Conservation (phyloP, 805 yeast genomes). For the Lipomyces yamadae region DNA sequence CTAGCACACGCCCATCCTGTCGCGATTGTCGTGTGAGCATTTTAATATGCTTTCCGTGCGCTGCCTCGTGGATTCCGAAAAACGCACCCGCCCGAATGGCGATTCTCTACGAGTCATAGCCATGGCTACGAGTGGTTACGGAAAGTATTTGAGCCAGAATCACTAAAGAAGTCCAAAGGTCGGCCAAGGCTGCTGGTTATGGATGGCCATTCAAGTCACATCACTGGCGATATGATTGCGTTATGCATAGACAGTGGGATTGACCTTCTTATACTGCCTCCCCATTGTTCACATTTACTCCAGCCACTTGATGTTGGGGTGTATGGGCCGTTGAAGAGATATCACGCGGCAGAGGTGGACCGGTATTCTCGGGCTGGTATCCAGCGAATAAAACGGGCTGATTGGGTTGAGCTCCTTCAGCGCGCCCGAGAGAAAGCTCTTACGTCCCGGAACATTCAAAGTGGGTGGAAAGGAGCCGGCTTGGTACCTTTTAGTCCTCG, state of each 20-base stretch:
- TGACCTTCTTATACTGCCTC: slow-evolving; percentile 1
- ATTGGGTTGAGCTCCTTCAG: not conserved
- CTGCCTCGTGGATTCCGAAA: no score
- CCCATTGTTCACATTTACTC: not conserved
- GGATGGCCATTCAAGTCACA: slow-evolving; percentile 5
- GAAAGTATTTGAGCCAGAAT: slow-evolving; percentile 3
- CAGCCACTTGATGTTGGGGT: slow-evolving; percentile 7
- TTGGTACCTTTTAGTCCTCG: not conserved
- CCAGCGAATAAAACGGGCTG: not conserved
- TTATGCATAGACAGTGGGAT: not conserved
- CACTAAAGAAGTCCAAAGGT: not conserved
- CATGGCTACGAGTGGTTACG: slow-evolving; percentile 6
- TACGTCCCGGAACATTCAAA: not conserved
- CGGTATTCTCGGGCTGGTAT: not conserved
- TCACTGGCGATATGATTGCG: slow-evolving; percentile 7
- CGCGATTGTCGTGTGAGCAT: no score
- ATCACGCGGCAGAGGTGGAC: slow-evolving; percentile 3
- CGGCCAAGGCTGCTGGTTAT: slow-evolving; percentile 2
- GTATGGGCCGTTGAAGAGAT: slow-evolving; percentile 8
- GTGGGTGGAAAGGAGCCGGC: slow-evolving; percentile 3
- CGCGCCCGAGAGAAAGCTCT: slow-evolving; percentile 8
- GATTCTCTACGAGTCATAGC: not conserved
- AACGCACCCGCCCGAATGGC: no score
- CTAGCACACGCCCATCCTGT: no score
- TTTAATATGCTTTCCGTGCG: no score